Percentiles rank a stretch among this genome's conserved stretches.
Conservation (phyloP, 768 basidiomycete genomes). For the Amanita thiersii region DNA sequence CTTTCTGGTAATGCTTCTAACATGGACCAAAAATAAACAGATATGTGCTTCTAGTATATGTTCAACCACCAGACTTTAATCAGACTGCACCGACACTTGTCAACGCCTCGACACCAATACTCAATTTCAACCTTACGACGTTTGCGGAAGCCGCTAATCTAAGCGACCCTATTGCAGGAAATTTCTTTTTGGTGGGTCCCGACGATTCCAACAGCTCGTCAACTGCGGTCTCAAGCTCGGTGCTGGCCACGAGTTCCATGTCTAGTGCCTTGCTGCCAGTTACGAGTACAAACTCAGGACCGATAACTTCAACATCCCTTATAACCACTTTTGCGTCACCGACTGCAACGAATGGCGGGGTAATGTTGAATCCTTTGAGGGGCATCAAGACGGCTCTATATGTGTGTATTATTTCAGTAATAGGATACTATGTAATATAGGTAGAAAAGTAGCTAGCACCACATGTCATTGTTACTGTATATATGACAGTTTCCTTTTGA, state of each 20-base stretch:
- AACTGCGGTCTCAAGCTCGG: not conserved
- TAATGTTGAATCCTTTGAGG: no score
- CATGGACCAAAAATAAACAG: slow-evolving; percentile 16
- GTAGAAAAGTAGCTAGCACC: no score
- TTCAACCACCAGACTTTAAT: slow-evolving; percentile 24
- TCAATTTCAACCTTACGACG: slow-evolving; percentile 29
- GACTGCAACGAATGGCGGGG: no score
- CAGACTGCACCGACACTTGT: slow-evolving; percentile 20
- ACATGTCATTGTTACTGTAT: no score
- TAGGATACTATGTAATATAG: no score
- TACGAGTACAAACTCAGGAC: no score
- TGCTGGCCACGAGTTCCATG: not conserved
- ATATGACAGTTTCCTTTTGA: no score
- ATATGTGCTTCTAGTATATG: slow-evolving; percentile 27
- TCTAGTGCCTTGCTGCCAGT: no score
- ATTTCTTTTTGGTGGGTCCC: slow-evolving; percentile 33
- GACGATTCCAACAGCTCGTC: slow-evolving; percentile 10
- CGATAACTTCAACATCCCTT: no score
- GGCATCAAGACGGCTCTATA: no score
- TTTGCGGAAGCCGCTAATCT: slow-evolving; percentile 26
- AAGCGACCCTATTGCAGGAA: slow-evolving; percentile 30
- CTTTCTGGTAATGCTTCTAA: slow-evolving; percentile 11
- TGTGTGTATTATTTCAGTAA: no score
- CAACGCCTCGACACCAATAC: slow-evolving; percentile 24
- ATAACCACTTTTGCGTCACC: no score